Base-by-base conservation (phyloP, 2,329 filamentous ascomycete species). In the Talaromyces sp. region DNA sequence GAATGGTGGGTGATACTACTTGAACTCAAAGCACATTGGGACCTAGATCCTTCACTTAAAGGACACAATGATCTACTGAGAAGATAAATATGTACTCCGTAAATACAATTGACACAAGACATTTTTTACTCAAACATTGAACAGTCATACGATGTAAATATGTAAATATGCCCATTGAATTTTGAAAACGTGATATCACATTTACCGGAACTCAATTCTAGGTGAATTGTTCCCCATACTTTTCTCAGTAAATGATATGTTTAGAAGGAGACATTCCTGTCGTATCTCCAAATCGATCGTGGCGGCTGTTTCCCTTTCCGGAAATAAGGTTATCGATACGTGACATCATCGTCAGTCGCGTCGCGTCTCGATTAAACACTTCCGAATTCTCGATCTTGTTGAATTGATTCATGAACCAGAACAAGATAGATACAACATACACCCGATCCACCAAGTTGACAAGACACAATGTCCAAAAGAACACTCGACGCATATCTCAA, bases 401-500 rank as follows among this genome's bases (percentile, higher is more conserved):
- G 16, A 49, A 10, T 31, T 31, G 14, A n/a, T 9, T 31, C 10
- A 27, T 41, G 14, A n/a, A 22, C 33, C 8, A 16, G 33, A n/a
- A 27, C 37, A 19, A 13, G 10, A 33, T 6, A 31, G 11, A 35
- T 54, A 13, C 31, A 6, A 10, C 41, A 58, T 41, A 22, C 41
- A 41, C 11, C 27, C 37, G n/a, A 43, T n/a, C 43, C 14, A 43
- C 14, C 37, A 31, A 27, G 2, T 6, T 19, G 2, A n/a, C 10
- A 6, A 58, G 33, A 39, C 8, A 9, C 39, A 59, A 78, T 78
- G 76, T 66, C 75, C 11, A 88, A 89, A 72, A 83, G 89, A 64
- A 90, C 89, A 0, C 80, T 93, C 1, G 88, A 92, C 67, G 78
- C 84, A 11, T 93, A 92, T 79, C 92, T 93, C 75, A 79, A 81